phyloP scores from a whole-genome alignment of 345 rosid genomes.

The Gossypium rotundifolium region DNA sequence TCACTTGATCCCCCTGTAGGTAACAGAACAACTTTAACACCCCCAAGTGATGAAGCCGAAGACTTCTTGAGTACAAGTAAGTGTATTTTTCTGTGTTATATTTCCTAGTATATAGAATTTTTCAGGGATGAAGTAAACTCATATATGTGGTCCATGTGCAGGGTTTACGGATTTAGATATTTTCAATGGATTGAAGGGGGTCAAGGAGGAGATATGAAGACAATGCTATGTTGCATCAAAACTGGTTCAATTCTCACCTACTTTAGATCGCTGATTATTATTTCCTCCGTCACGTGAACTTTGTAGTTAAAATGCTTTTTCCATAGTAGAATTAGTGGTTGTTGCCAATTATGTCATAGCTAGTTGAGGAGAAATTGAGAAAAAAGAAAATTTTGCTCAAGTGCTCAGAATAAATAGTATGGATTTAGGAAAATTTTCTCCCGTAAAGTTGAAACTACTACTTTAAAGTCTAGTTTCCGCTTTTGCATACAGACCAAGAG shows the following conservation, averaged over 20 bases:
- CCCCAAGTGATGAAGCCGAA: slow-evolving; percentile 53
- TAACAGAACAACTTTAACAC: slow-evolving; percentile 31
- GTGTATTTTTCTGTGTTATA: slow-evolving; percentile 1
- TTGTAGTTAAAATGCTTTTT: not conserved
- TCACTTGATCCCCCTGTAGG: slow-evolving; percentile 41
- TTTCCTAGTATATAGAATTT: not conserved
- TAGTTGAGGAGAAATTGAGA: too few species aligned
- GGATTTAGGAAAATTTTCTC: not conserved
- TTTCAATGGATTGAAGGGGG: slow-evolving; percentile 40
- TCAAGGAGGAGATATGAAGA: slow-evolving; percentile 34
- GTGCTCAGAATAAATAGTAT: not conserved
- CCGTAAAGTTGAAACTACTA: not conserved
- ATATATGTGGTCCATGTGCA: slow-evolving; percentile 23
- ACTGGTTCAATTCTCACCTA: not conserved
- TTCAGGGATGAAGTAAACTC: not conserved
- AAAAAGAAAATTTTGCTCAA: not conserved
- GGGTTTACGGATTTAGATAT: slow-evolving; percentile 78
- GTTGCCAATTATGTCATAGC: not conserved
- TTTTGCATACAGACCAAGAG: not conserved
- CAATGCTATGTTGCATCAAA: not conserved
- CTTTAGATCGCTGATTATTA: not conserved
- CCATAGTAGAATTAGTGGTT: not conserved
- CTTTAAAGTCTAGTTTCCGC: not conserved
- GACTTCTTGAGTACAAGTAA: slow-evolving; percentile 55
- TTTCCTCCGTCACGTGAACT: not conserved